A percentile compares a stretch with the other conserved stretches of the same genome.
Conservation (phyloP, 1,284 basidiomycete species). For the Rugosomyces carneus region DNA sequence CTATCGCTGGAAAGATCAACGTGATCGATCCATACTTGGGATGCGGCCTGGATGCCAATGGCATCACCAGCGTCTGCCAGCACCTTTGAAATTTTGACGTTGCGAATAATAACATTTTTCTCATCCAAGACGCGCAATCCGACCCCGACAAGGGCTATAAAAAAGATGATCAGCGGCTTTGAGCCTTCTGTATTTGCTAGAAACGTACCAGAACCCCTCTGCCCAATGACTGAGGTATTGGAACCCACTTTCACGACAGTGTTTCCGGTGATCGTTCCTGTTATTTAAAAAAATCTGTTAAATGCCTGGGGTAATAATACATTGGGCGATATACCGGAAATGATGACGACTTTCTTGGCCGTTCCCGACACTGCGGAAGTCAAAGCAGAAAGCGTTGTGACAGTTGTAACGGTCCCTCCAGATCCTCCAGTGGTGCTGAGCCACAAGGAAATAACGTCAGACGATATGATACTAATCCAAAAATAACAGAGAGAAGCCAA, state of each 20-base stretch:
- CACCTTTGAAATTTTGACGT: constrained; percentile 45
- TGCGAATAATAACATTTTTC: constrained; percentile 43
- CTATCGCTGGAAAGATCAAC: constrained; percentile 39
- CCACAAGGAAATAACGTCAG: not conserved
- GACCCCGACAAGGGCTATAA: constrained; percentile 30
- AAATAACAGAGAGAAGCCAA: not conserved
- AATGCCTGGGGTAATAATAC: not conserved
- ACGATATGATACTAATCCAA: not conserved
- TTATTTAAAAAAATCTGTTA: not conserved
- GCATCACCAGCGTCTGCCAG: constrained; percentile 37
- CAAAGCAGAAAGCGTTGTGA: constrained; percentile 32
- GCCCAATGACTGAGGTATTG: constrained; percentile 39
- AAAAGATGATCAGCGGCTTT: not conserved
- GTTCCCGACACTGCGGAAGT: constrained; percentile 36
- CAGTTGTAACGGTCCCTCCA: constrained; percentile 36
- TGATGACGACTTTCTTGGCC: constrained; percentile 40
- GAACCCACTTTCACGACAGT: constrained; percentile 35
- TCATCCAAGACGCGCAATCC: constrained; percentile 37
- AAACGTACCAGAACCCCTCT: constrained; percentile 23
- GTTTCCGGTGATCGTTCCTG: constrained; percentile 39
- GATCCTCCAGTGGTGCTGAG: constrained; percentile 40
- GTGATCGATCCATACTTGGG: constrained; percentile 43
- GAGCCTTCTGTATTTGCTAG: not conserved
- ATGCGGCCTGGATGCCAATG: constrained; percentile 37
- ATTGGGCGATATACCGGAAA: constrained; percentile 26